Conservation (phyloP, 345 rosid species). For the Aurinia saxatilis region DNA sequence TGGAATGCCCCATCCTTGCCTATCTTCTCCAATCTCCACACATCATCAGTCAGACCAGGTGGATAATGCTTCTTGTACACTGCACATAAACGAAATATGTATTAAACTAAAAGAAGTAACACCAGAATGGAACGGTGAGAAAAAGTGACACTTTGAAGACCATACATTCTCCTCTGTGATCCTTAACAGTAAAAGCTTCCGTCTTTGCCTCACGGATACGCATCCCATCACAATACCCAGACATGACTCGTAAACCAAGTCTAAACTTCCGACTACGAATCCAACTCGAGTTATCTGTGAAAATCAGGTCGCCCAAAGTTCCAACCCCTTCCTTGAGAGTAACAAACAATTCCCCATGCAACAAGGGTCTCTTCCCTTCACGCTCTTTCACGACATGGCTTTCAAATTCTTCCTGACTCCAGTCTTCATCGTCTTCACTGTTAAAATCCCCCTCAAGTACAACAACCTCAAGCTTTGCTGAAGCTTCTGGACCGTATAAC, state of each 20-base stretch:
- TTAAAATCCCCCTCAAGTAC: slow-evolving; percentile 97
- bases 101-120: slow-evolving; percentile 8
- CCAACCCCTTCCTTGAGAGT: slow-evolving; percentile 98
- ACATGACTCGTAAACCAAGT: slow-evolving; percentile 71
- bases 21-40: slow-evolving; percentile 98
- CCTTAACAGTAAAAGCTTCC: slow-evolving; percentile 93
- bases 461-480: slow-evolving; percentile 68
- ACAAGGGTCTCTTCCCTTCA: slow-evolving; percentile 88
- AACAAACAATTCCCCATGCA: slow-evolving; percentile 80
- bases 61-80: slow-evolving; percentile 99
- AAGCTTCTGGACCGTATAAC: slow-evolving; percentile 77
- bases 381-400: slow-evolving; percentile 94
- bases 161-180: slow-evolving; percentile 96
- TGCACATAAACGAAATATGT: slow-evolving; percentile 24
- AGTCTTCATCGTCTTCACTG: slow-evolving; percentile 84
- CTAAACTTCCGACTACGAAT: slow-evolving; percentile 95
- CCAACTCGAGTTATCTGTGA: slow-evolving; percentile 99
- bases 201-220: slow-evolving; percentile 96
- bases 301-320: slow-evolving; percentile 77
- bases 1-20: slow-evolving; percentile 99
- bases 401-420: slow-evolving; percentile 92
- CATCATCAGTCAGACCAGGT: slow-evolving; percentile 75
- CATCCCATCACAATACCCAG: slow-evolving; percentile 72
- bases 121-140: neutral
- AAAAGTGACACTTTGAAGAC: neutral